Evolutionary conservation across 495 filamentous ascomycete genomes (phyloP).

Genomic region (Penicillium lividum): DNA sequence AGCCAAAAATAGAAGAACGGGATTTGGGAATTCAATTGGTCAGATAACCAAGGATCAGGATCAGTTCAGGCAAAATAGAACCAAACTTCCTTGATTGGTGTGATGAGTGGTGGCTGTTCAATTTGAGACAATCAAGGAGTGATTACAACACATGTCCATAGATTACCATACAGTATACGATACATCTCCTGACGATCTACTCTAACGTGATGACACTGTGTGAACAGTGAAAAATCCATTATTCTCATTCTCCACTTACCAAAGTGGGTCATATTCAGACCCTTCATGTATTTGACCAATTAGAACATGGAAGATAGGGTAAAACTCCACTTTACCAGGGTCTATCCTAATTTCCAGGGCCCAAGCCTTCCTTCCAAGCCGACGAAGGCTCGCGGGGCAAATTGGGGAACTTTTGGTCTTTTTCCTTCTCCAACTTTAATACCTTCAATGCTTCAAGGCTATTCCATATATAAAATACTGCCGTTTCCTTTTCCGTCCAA

Average conservation of each 20-base stretch:
- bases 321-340: constrained; percentile 1
- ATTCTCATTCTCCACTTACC: background rate
- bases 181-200: background rate
- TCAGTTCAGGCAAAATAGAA: no score
- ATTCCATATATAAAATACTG: background rate
- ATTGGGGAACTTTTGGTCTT: background rate
- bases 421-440: background rate
- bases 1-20: background rate
- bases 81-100: no score
- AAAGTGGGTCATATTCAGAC: background rate
- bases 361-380: background rate
- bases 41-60: background rate
- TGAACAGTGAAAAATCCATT: background rate
- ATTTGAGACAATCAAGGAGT: no score
- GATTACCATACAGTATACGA: no score
- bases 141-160: no score
- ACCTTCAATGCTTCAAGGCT: background rate
- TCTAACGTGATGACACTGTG: no score
- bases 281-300: background rate
- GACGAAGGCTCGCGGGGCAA: background rate
- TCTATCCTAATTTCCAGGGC: constrained; percentile 11
- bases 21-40: background rate
- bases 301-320: background rate
- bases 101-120: no score
- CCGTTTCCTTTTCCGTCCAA: background rate